Base-by-base conservation (phyloP, 169 alveolate species). In the Eimeria praecox region DNA sequence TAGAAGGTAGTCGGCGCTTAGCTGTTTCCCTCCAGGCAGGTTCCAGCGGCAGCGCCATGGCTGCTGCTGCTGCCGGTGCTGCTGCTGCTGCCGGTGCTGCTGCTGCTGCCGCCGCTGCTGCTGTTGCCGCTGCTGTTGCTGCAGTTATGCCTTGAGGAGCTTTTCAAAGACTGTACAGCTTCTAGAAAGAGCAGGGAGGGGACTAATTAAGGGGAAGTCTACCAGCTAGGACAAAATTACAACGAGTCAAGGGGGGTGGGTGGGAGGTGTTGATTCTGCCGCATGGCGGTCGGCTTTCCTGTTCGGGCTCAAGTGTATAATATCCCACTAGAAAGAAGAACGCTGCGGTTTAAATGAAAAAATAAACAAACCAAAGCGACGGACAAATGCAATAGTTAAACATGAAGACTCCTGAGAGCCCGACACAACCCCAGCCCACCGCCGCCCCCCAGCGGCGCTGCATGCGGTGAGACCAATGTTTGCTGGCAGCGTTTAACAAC, bases 11-110 rank as follows among this genome's bases (percentile, higher is more conserved):
- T 71, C 82, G 83, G 44, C 93, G 93, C 93, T 87, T 87, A 3
- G 93, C 59, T 38, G 93, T 30, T 71, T 87, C 93, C 93, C 93
- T 59, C 78, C 78, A 87, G 46, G 93, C 83, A 33, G 93, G 93
- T 66, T 87, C 69, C 44, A 87, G 82, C 82, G 93, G 93, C 93
- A 87, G 93, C 82, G 93, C 93, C 93, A 87, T 87, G 59, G 83
- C 93, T 56, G 59, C 82, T 59, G 82, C 64, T 87, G 62, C 80
- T 20, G 44, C 38, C n/a, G 89, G 44, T 78, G 90, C 73, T 33
- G 46, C 73, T 82, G 69, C 20, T 52, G 24, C 73, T 49, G 30
- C 87, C 42, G 64, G 22, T 40, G 88, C 18, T 42, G 40, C 62
- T 22, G 44, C 83, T 73, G 83, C 42, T 40, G 54, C 52, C n/a